Conservation (phyloP, 306 rosid species). For the Cicer bijugum region DNA sequence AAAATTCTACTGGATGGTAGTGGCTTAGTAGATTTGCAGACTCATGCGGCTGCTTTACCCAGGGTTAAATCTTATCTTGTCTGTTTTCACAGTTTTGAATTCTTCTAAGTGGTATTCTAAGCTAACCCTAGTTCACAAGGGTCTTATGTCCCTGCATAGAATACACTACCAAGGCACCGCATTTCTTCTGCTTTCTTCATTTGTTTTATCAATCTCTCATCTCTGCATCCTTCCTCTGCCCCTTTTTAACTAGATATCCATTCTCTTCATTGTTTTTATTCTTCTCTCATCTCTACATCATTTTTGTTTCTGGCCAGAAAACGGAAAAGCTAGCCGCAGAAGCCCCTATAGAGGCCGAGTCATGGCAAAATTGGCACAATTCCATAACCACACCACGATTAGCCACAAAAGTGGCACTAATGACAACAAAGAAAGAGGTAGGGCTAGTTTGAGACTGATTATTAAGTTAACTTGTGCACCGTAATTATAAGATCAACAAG, state of each 20-base stretch:
- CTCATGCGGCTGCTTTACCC: neutral
- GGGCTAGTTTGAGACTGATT: conserved; percentile 15
- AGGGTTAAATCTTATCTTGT: neutral
- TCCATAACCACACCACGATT: neutral
- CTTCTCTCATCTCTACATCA: neutral
- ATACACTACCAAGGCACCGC: neutral
- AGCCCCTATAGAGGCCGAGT: neutral
- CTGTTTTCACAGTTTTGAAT: neutral
- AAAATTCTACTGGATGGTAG: neutral
- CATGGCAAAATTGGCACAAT: neutral
- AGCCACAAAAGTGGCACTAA: neutral
- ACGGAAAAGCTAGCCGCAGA: neutral
- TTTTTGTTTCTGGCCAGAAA: neutral
- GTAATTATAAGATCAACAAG: conserved; percentile 13
- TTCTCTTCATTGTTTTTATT: neutral
- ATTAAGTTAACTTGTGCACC: neutral
- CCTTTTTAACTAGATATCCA: neutral
- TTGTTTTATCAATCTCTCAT: neutral
- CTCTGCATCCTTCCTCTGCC: neutral
- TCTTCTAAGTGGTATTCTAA: neutral
- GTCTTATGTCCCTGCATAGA: neutral
- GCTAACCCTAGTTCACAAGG: neutral
- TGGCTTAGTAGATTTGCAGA: neutral
- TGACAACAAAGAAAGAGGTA: conserved; percentile 10
- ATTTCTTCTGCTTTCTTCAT: conserved; percentile 7